These are phyloP conservation scores for Cutaneotrichosporon sp. DNA, from an alignment of 1,284 basidiomycete species.

Conservation along the genomic window DNA sequence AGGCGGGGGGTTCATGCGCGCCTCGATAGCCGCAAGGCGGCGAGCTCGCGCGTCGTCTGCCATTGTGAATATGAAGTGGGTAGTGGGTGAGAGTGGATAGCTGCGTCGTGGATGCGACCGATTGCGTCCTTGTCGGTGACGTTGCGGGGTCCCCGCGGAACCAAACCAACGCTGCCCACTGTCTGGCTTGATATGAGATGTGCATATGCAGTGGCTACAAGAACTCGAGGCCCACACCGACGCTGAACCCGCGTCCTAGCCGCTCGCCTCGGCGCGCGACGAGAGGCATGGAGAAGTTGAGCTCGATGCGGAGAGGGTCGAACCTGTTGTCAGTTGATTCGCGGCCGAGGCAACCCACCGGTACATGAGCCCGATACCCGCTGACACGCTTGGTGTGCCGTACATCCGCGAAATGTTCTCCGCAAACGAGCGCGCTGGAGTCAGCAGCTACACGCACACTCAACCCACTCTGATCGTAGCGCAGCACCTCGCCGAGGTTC, in stretches of 20 bases:
- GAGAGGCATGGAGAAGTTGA: conserved; percentile 88
- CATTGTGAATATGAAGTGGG: background rate
- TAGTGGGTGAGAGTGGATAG: background rate
- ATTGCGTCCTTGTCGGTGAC: no score
- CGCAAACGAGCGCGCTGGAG: conserved; percentile 41
- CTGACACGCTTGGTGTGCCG: conserved; percentile 57
- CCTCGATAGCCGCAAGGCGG: conserved; percentile 35
- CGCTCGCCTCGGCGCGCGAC: conserved; percentile 72
- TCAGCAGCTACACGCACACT: conserved; percentile 1
- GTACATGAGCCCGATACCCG: conserved; percentile 86
- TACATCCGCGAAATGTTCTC: conserved; percentile 40
- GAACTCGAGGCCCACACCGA: conserved; percentile 87
- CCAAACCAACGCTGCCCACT: background rate
- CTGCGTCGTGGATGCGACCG: no score
- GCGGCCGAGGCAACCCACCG: conserved; percentile 35
- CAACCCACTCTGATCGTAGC: conserved; percentile 57
- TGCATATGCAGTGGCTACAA: conserved; percentile 32
- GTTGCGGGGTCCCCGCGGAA: conserved; percentile 1
- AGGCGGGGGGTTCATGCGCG: conserved; percentile 20
- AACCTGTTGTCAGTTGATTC: conserved; percentile 22
- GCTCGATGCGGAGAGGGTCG: conserved; percentile 57
- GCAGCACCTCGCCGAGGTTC: conserved; percentile 78
- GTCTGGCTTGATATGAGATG: background rate
- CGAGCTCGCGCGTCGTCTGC: conserved; percentile 10
- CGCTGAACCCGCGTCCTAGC: conserved; percentile 72